Evolutionary conservation across 352 stramenopile genomes (phyloP).

Genomic region (Elongisporangium undulatum): DNA sequence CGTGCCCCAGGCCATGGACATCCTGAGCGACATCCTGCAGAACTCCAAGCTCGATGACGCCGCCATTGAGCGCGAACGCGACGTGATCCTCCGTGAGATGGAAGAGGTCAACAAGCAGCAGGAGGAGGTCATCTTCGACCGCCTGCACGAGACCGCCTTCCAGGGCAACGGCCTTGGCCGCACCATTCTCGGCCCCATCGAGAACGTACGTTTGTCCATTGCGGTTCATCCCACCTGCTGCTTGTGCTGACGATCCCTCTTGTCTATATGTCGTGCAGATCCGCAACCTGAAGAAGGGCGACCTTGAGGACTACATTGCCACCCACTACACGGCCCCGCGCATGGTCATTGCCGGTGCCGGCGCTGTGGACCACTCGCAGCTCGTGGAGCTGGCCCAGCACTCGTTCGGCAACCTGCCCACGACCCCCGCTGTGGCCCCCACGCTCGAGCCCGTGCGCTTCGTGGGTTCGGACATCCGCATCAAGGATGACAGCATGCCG

Average conservation of each 20-base stretch:
- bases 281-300: slow-evolving; percentile 90
- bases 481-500: slow-evolving; percentile 86
- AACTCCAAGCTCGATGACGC: slow-evolving; percentile 96
- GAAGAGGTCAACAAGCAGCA: slow-evolving; percentile 98
- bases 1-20: slow-evolving; percentile 96
- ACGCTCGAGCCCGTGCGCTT: slow-evolving; percentile 81
- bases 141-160: slow-evolving; percentile 99
- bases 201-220: slow-evolving; percentile 92
- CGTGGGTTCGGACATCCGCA: slow-evolving; percentile 88
- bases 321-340: slow-evolving; percentile 99
- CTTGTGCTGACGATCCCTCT: background rate
- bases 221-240: background rate
- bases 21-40: slow-evolving; percentile 99
- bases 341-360: slow-evolving; percentile 98
- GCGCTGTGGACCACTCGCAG: slow-evolving; percentile 96
- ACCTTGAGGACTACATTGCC: slow-evolving; percentile 97
- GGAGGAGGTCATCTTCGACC: slow-evolving; percentile 98
- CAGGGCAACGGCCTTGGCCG: slow-evolving; percentile 95
- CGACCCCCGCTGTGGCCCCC: slow-evolving; percentile 56
- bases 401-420: slow-evolving; percentile 94
- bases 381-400: slow-evolving; percentile 97
- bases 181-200: slow-evolving; percentile 98
- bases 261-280: slow-evolving; percentile 37
- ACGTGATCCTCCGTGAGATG: slow-evolving; percentile 99
- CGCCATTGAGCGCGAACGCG: slow-evolving; percentile 96